Percentiles rank a stretch among this genome's conserved stretches.
phyloP scores from a whole-genome alignment of 1,284 basidiomycete genomes.

The Megacollybia platyphylla region DNA sequence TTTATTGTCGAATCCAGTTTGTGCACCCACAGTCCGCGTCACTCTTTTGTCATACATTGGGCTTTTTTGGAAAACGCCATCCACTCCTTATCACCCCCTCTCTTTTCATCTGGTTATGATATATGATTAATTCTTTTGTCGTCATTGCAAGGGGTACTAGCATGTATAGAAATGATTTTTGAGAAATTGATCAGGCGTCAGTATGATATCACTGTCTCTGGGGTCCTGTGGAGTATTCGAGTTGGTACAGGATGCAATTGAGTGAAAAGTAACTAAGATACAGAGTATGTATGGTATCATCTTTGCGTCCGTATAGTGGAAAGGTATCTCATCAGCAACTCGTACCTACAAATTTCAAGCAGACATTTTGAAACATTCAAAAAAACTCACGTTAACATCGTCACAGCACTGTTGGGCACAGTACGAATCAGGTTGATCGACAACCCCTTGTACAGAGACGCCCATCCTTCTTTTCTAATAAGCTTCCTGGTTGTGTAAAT shows the following conservation, averaged over 20 bases:
- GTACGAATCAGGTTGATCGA: constrained; percentile 86
- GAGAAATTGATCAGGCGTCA: no score
- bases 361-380: constrained; percentile 1
- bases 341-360: background rate
- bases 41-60: background rate
- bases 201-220: no score
- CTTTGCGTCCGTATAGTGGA: constrained; percentile 1
- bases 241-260: no score
- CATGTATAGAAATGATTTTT: no score
- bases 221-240: no score
- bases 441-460: constrained; percentile 79
- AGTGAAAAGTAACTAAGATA: background rate
- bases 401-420: constrained; percentile 88
- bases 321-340: constrained; percentile 4
- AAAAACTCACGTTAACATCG: constrained; percentile 78
- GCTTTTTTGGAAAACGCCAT: background rate
- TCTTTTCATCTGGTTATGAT: background rate
- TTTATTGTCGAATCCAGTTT: constrained; percentile 7
- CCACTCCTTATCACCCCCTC: background rate
- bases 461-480: constrained; percentile 72
- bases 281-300: background rate
- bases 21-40: background rate
- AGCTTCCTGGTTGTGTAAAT: constrained; percentile 65
- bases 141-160: no score
- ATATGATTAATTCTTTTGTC: no score